A percentile compares a stretch with the other conserved stretches of the same genome.
Conservation (phyloP, 176 grass and related monocot genomes). For the Neostapfia colusana region DNA sequence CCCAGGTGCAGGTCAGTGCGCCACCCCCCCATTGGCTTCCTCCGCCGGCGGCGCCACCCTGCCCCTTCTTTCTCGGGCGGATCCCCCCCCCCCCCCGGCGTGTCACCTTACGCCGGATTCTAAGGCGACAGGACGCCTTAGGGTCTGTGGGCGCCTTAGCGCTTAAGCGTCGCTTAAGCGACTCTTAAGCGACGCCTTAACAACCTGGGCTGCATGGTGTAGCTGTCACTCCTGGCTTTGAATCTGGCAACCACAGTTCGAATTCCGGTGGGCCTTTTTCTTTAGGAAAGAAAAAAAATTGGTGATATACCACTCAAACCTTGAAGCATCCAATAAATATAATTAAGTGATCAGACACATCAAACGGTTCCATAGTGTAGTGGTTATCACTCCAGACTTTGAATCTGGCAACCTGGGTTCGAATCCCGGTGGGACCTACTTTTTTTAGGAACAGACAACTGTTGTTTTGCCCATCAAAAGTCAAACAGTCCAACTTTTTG, state of each 20-base stretch:
- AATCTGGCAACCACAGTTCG: neutral
- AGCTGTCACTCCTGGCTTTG: neutral
- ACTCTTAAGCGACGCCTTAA: too few species aligned
- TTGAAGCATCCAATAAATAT: neutral
- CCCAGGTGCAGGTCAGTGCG: too few species aligned
- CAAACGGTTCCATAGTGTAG: neutral
- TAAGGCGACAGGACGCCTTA: too few species aligned
- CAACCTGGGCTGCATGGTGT: neutral
- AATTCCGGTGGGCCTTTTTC: conserved; percentile 22
- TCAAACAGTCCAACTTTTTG: neutral
- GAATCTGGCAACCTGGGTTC: neutral
- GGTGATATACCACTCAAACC: neutral
- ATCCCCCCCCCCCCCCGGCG: too few species aligned
- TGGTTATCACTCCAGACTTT: neutral
- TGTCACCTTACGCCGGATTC: too few species aligned
- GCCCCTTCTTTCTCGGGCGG: too few species aligned
- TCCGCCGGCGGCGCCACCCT: too few species aligned
- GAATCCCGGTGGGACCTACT: conserved; percentile 40
- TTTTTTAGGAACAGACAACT: neutral
- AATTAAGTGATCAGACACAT: neutral
- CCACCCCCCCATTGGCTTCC: too few species aligned
- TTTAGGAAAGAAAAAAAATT: neutral
- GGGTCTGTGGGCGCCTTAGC: too few species aligned
- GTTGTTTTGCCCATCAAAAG: too few species aligned
- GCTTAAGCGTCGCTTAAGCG: too few species aligned